A percentile compares a stretch with the other conserved stretches of the same genome.
Conservation (phyloP, 2,329 filamentous ascomycete species). For the Cladophialophora psammophila region DNA sequence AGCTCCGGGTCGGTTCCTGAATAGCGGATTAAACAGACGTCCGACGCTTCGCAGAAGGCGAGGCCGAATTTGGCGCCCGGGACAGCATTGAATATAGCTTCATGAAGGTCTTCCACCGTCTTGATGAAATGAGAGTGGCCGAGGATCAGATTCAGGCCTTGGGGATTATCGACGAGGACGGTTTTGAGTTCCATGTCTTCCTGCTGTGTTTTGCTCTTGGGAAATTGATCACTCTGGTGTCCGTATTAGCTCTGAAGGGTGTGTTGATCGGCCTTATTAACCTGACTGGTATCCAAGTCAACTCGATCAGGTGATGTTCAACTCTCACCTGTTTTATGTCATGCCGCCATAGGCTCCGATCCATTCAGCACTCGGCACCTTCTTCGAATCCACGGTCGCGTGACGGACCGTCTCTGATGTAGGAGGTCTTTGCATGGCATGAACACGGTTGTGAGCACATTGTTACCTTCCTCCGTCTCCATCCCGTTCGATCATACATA, state of each 20-base stretch:
- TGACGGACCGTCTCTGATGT: not conserved
- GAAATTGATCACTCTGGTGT: not conserved
- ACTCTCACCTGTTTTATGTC: constrained; percentile 1
- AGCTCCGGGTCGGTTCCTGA: constrained; percentile 11
- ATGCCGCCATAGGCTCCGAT: not conserved
- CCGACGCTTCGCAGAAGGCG: constrained; percentile 12
- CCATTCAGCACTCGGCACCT: not conserved
- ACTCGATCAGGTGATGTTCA: not conserved
- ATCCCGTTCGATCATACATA: not conserved
- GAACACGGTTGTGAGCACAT: not conserved
- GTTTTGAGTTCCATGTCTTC: constrained; percentile 11
- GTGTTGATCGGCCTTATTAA: not conserved
- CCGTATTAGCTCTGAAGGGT: not conserved
- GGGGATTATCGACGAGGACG: not conserved
- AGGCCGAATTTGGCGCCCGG: constrained; percentile 12
- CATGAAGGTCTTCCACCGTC: constrained; percentile 13
- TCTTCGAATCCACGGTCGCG: not conserved
- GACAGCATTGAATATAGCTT: constrained; percentile 14
- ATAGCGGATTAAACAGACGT: constrained; percentile 5
- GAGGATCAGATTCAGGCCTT: constrained; percentile 9
- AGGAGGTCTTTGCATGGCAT: not conserved
- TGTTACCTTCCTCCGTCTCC: not conserved
- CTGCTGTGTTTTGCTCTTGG: not conserved
- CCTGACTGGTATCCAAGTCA: not conserved
- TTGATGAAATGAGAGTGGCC: constrained; percentile 15